phyloP scores from a whole-genome alignment of 306 rosid genomes.

The Leucaena leucocephala region DNA sequence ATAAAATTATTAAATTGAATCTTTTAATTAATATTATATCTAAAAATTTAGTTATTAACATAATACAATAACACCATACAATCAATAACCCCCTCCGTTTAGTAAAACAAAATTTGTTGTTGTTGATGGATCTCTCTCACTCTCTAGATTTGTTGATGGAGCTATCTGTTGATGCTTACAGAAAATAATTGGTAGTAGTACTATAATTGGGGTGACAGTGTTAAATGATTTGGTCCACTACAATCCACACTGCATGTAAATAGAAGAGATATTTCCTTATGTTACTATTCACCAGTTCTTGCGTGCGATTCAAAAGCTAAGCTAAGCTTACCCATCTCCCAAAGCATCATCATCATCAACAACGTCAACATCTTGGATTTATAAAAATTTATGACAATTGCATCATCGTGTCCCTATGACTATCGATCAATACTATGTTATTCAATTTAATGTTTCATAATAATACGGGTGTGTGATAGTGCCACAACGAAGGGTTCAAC shows the following conservation, averaged over 20 bases:
- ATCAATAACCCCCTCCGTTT: too few species aligned
- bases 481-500: not conserved
- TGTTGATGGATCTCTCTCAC: too few species aligned
- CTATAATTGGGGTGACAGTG: not conserved
- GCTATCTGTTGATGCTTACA: not conserved
- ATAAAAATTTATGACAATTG: constrained; percentile 43
- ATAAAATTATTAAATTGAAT: too few species aligned
- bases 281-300: constrained; percentile 31
- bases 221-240: constrained; percentile 52
- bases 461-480: not conserved
- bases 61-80: too few species aligned
- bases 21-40: too few species aligned
- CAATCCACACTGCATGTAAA: constrained; percentile 3
- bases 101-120: too few species aligned
- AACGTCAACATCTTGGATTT: not conserved
- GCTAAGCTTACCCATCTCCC: constrained; percentile 27
- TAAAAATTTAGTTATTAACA: too few species aligned
- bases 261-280: not conserved
- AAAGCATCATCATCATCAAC: constrained; percentile 37
- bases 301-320: constrained; percentile 29
- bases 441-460: not conserved
- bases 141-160: too few species aligned
- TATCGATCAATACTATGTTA: not conserved
- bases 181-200: constrained; percentile 15
- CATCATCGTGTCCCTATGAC: constrained; percentile 38